Base-by-base conservation (phyloP, 2,329 filamentous ascomycete genomes). In the Microcyclospora pomicola region DNA sequence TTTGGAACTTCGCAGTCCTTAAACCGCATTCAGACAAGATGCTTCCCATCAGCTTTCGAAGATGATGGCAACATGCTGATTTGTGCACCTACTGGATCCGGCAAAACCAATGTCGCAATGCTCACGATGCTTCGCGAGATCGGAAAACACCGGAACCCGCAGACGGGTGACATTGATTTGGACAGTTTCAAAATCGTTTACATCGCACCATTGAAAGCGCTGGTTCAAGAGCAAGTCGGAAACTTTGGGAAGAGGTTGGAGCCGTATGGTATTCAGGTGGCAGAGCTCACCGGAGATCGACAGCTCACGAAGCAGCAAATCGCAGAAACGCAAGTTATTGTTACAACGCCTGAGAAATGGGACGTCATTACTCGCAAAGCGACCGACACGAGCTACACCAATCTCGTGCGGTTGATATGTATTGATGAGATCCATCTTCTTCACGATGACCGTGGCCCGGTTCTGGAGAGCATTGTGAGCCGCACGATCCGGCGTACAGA, bases 241-340 rank as follows among this genome's bases (percentile, higher is more conserved):
- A 98, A 96, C 60, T 92, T 98, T 59, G 87, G 91, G 48, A 85
- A 85, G 57, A 76, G 92, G 41, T 69, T 98, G 9, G 84, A 88
- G 56, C 76, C 84, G 0, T 96, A 88, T 48, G 91, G 91, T 30
- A 86, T 98, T 56, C 80, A 75, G 42, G 91, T 98, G 9, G 77
- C 87, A n/a, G 91, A 98, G 62, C 68, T 98, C 54, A 98, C 91
- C 44, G 91, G 91, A 66, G 91, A 98, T 65, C 83, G 91, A 37
- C 91, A 96, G 63, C 80, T 98, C 56, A 98, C 88, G 14, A 98
- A 98, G 63, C 86, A 94, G 60, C 91, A 98, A 67, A 96, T 98
- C 46, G 77, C 88, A 2, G 91, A 98, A 54, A 98, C 91, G 0
- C 88, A 98, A 59, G 80, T 98, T 50, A 98, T 98, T 50, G 87